Evolutionary conservation across 2,329 filamentous ascomycete species (phyloP).

Genomic region (Fusarium sp.): DNA sequence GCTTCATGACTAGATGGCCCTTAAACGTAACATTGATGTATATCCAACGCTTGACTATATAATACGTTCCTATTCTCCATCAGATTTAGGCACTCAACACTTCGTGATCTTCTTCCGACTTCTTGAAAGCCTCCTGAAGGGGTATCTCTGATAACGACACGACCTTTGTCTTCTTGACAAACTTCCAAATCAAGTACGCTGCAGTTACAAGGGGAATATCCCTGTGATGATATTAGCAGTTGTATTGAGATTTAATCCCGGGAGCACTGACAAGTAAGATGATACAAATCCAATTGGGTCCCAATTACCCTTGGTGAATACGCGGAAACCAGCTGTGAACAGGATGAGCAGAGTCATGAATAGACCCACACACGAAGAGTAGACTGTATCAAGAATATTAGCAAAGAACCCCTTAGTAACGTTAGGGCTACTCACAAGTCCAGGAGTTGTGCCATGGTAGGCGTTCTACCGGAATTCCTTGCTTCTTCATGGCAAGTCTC

Average conservation of each 20-base stretch:
- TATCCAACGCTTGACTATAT: not conserved
- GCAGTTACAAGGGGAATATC: slow-evolving; percentile 70
- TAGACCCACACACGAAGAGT: slow-evolving; percentile 72
- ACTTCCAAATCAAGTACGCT: slow-evolving; percentile 74
- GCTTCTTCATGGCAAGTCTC: slow-evolving; percentile 65
- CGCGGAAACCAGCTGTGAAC: slow-evolving; percentile 76
- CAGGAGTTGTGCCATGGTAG: slow-evolving; percentile 75
- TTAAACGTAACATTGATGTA: not conserved
- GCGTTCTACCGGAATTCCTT: slow-evolving; percentile 63
- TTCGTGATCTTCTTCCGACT: slow-evolving; percentile 29
- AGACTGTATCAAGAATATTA: slow-evolving; percentile 57
- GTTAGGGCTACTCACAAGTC: slow-evolving; percentile 63
- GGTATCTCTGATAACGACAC: slow-evolving; percentile 65
- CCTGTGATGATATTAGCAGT: slow-evolving; percentile 52
- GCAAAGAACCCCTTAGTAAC: not conserved
- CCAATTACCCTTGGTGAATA: slow-evolving; percentile 73
- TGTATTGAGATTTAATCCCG: rapidly evolving
- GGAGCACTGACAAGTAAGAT: slow-evolving; percentile 68
- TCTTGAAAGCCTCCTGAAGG: slow-evolving; percentile 62
- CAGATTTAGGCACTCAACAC: slow-evolving; percentile 3
- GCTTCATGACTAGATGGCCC: no score
- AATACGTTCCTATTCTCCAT: not conserved
- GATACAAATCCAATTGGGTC: slow-evolving; percentile 69
- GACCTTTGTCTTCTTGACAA: slow-evolving; percentile 72
- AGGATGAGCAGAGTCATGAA: slow-evolving; percentile 73